A percentile compares a stretch with the other conserved stretches of the same genome.
Evolutionary conservation across 768 basidiomycete genomes (phyloP).

Genomic region (Artomyces pyxidatus): DNA sequence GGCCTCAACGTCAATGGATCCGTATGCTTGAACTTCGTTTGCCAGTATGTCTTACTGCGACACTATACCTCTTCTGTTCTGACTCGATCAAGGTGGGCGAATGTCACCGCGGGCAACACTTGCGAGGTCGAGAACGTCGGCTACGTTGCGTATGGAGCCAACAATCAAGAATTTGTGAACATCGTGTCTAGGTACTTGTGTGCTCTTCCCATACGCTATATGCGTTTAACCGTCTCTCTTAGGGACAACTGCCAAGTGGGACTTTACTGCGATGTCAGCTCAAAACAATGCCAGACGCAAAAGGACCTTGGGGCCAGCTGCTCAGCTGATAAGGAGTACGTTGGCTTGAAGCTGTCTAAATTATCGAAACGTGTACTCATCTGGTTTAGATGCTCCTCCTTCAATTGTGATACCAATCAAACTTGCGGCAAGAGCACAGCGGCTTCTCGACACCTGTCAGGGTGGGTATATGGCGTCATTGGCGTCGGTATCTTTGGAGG

Average conservation of each 20-base stretch:
- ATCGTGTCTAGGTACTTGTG: conserved; percentile 64
- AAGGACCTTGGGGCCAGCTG: conserved; percentile 56
- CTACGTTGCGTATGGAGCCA: conserved; percentile 59
- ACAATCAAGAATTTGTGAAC: conserved; percentile 55
- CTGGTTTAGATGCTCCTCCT: conserved; percentile 56
- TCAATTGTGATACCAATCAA: conserved; percentile 58
- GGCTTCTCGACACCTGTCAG: conserved; percentile 50
- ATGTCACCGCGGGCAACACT: conserved; percentile 51
- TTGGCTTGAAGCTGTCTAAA: conserved; percentile 5
- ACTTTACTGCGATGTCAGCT: conserved; percentile 64
- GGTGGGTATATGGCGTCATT: conserved; percentile 67
- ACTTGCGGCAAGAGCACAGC: conserved; percentile 58
- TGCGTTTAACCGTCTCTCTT: conserved; percentile 3
- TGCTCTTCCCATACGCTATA: neutral
- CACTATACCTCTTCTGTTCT: too few relatives aligned
- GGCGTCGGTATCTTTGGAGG: conserved; percentile 66
- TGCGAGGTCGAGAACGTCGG: conserved; percentile 76
- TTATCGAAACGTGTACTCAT: conserved; percentile 34
- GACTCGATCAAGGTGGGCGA: conserved; percentile 55
- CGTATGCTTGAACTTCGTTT: conserved; percentile 73
- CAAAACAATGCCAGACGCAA: conserved; percentile 47
- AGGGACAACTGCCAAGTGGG: conserved; percentile 71
- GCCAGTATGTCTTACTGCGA: conserved; percentile 57
- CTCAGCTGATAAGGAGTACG: conserved; percentile 50
- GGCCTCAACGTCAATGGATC: conserved; percentile 77